Percentiles rank a stretch among this genome's conserved stretches.
These are phyloP conservation scores for Eimeria mitis DNA, from an alignment of 169 alveolate species.

Conservation along the genomic window DNA sequence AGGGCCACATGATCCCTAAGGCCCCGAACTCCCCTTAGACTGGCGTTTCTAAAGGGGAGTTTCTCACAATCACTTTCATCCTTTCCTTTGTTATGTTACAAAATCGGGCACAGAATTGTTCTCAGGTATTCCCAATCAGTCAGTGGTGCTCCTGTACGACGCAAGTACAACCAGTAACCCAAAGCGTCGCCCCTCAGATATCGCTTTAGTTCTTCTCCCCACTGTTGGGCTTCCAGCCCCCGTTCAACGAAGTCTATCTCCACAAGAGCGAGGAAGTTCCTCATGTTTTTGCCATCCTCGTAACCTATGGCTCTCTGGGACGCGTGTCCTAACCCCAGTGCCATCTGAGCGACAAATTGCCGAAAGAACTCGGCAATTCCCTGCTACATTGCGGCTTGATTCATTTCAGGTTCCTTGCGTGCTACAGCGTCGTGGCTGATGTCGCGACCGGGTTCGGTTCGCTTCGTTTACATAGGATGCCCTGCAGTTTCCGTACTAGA, in stretches of 20 bases:
- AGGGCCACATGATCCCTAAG: too few species aligned
- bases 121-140: not conserved
- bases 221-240: not conserved
- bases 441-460: slow-evolving; percentile 8
- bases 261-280: not conserved
- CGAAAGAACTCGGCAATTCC: not conserved
- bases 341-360: not conserved
- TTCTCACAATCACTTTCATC: not conserved
- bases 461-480: not conserved
- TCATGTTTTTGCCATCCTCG: not conserved
- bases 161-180: not conserved
- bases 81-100: not conserved
- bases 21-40: too few species aligned
- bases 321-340: not conserved
- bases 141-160: not conserved
- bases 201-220: not conserved
- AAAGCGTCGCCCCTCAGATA: slow-evolving; percentile 13
- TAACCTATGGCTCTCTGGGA: not conserved
- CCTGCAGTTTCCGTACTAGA: not conserved
- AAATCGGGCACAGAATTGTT: not conserved
- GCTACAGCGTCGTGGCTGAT: not conserved
- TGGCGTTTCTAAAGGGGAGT: too few species aligned
- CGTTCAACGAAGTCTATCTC: not conserved
- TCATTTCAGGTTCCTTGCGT: not conserved
- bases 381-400: not conserved